Conservation (phyloP, 1,284 basidiomycete genomes). For the Leucoagaricus sp. region DNA sequence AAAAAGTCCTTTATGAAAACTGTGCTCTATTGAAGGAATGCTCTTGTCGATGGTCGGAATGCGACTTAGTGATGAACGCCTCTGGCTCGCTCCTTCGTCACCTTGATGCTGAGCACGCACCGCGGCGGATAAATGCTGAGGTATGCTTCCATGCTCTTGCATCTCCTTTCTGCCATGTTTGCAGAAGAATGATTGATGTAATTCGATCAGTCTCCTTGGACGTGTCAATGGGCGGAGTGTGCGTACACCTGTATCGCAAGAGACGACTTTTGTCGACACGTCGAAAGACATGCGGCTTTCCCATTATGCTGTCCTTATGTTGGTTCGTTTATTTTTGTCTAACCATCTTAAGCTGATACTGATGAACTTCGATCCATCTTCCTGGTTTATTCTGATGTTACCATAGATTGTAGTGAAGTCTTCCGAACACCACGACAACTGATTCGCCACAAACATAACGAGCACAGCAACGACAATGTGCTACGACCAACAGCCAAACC, state of each 20-base stretch:
- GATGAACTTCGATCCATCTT: not conserved
- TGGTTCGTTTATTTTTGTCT: not conserved
- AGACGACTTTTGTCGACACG: slow-evolving; percentile 34
- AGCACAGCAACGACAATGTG: not conserved
- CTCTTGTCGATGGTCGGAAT: slow-evolving; percentile 61
- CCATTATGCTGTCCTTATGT: slow-evolving; percentile 28
- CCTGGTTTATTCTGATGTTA: not conserved
- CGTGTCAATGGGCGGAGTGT: slow-evolving; percentile 53
- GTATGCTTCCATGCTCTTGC: slow-evolving; percentile 18
- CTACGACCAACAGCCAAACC: slow-evolving; percentile 4
- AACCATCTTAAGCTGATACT: not conserved
- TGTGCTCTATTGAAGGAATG: slow-evolving; percentile 47
- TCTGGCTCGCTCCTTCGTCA: slow-evolving; percentile 50
- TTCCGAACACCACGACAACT: slow-evolving; percentile 16
- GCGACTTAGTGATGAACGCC: slow-evolving; percentile 56
- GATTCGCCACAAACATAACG: slow-evolving; percentile 14
- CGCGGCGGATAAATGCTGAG: slow-evolving; percentile 14
- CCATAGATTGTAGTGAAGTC: slow-evolving; percentile 13
- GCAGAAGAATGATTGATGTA: slow-evolving; percentile 5
- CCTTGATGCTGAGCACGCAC: slow-evolving; percentile 44
- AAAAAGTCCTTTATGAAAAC: slow-evolving; percentile 43
- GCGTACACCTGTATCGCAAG: slow-evolving; percentile 33
- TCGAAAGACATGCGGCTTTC: slow-evolving; percentile 44
- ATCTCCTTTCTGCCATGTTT: slow-evolving; percentile 1
- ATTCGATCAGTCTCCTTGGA: slow-evolving; percentile 30